A percentile compares a stretch with the other conserved stretches of the same genome.
phyloP scores from a whole-genome alignment of 495 filamentous ascomycete genomes.

The Neurospora cerealis region DNA sequence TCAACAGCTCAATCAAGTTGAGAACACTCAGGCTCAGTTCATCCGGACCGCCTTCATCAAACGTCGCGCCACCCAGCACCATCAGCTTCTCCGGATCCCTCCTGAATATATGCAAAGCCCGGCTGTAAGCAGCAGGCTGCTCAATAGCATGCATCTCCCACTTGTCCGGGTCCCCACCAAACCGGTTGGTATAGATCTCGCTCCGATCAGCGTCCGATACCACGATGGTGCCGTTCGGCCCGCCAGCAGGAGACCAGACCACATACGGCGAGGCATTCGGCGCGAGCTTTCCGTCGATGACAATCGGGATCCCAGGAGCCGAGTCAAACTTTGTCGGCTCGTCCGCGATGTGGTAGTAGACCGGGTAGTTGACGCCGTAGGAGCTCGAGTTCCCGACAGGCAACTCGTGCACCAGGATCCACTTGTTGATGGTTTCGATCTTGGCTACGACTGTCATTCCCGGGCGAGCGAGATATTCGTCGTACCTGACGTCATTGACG shows the following conservation, averaged over 20 bases:
- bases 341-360: slow-evolving; percentile 42
- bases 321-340: slow-evolving; percentile 44
- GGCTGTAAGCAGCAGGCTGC: slow-evolving; percentile 36
- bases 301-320: slow-evolving; percentile 31
- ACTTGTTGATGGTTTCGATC: slow-evolving; percentile 19
- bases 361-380: slow-evolving; percentile 27
- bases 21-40: background rate
- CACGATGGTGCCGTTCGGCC: slow-evolving; percentile 47
- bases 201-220: slow-evolving; percentile 41
- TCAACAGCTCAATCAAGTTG: background rate
- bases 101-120: slow-evolving; percentile 36
- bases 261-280: slow-evolving; percentile 48
- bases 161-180: slow-evolving; percentile 40
- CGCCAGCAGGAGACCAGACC: slow-evolving; percentile 43
- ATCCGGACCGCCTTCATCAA: slow-evolving; percentile 2
- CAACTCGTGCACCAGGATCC: slow-evolving; percentile 18
- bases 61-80: slow-evolving; percentile 18
- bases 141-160: slow-evolving; percentile 45
- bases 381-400: slow-evolving; percentile 21
- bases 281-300: slow-evolving; percentile 35
- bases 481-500: slow-evolving; percentile 52
- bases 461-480: slow-evolving; percentile 50
- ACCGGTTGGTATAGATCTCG: slow-evolving; percentile 48
- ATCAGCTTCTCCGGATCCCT: slow-evolving; percentile 25
- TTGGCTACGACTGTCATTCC: slow-evolving; percentile 53